phyloP scores from a whole-genome alignment of 2,329 filamentous ascomycete species.

The Alternaria brassicae region DNA sequence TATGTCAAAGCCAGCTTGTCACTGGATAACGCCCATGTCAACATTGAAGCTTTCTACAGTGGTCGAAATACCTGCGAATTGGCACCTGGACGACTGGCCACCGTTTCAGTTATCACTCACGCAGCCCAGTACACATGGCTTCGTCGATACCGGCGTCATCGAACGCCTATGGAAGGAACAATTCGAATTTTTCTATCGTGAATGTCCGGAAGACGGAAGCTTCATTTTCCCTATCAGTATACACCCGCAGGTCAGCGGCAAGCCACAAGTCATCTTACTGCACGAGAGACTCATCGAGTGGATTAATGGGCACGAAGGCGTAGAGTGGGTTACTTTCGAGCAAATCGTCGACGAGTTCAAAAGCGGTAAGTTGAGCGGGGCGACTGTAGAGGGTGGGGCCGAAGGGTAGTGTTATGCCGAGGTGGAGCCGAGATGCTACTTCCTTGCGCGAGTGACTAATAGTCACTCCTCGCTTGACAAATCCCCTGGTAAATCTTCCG shows the following conservation, averaged over 20 bases:
- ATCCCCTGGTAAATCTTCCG: not conserved
- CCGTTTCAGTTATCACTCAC: slow-evolving; percentile 52
- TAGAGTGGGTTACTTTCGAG: slow-evolving; percentile 53
- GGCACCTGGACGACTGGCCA: slow-evolving; percentile 61
- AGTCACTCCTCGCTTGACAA: not conserved
- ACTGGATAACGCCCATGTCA: slow-evolving; percentile 52
- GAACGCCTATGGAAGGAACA: slow-evolving; percentile 57
- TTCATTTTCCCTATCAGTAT: slow-evolving; percentile 59
- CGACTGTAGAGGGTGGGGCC: slow-evolving; percentile 44
- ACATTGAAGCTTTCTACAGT: slow-evolving; percentile 42
- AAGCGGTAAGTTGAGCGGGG: slow-evolving; percentile 43
- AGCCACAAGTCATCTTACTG: slow-evolving; percentile 57
- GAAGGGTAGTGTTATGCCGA: slow-evolving; percentile 14
- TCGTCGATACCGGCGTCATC: slow-evolving; percentile 52
- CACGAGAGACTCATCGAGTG: slow-evolving; percentile 58
- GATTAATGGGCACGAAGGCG: slow-evolving; percentile 55
- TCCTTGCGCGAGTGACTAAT: not conserved
- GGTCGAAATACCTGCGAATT: slow-evolving; percentile 57
- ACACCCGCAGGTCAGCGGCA: slow-evolving; percentile 58
- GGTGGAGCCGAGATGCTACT: not conserved
- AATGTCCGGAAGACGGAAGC: slow-evolving; percentile 50
- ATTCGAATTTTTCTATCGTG: slow-evolving; percentile 56
- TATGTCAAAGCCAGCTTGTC: slow-evolving; percentile 36
- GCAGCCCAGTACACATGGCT: slow-evolving; percentile 62
- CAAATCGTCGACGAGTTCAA: slow-evolving; percentile 50